Evolutionary conservation across 768 basidiomycete genomes (phyloP).

Genomic region (Trametes punicea): DNA sequence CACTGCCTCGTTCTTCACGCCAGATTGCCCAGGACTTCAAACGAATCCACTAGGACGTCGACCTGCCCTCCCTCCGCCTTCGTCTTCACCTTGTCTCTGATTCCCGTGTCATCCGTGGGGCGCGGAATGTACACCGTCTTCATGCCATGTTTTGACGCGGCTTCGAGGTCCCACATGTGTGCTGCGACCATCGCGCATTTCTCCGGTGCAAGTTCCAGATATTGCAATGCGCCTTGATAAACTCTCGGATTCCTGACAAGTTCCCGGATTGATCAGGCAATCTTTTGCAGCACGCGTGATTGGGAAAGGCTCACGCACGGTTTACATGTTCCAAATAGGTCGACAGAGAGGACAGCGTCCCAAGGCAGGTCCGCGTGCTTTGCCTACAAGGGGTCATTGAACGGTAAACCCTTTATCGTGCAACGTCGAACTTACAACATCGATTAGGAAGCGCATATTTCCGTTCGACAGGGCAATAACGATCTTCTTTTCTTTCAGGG

Average conservation of each 20-base stretch:
- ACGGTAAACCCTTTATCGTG: not conserved
- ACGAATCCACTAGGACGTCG: conserved; percentile 50
- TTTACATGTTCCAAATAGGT: conserved; percentile 59
- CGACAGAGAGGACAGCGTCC: conserved; percentile 59
- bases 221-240: conserved; percentile 46
- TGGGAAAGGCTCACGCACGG: conserved; percentile 42
- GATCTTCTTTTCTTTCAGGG: conserved; percentile 47
- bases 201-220: conserved; percentile 46
- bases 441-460: conserved; percentile 54
- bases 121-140: conserved; percentile 58
- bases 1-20: no score
- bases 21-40: conserved; percentile 51
- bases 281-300: not conserved
- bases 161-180: conserved; percentile 54
- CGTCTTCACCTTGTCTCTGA: conserved; percentile 34
- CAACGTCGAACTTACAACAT: conserved; percentile 41
- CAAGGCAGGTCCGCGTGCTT: conserved; percentile 58
- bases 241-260: conserved; percentile 43
- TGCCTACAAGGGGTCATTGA: conserved; percentile 38
- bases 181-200: conserved; percentile 63
- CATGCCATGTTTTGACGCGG: conserved; percentile 50
- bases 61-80: conserved; percentile 55
- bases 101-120: conserved; percentile 40
- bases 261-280: not conserved
- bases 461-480: conserved; percentile 60